phyloP scores from a whole-genome alignment of 768 basidiomycete species.

The Sarcomyxa edulis region DNA sequence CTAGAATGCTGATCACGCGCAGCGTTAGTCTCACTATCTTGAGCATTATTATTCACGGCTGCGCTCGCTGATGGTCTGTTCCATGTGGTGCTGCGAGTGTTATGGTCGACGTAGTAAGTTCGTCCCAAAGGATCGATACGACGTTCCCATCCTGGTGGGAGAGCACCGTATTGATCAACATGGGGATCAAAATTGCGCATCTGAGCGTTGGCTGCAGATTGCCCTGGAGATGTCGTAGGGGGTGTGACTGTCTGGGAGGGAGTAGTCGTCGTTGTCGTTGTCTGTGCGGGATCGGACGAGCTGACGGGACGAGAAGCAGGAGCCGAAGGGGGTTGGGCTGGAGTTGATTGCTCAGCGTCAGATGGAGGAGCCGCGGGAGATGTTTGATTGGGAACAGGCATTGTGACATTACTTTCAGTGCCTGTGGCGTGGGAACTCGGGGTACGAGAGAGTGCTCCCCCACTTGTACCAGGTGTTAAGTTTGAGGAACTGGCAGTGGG shows the following conservation, averaged over 20 bases:
- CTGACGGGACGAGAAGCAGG: conserved; percentile 21
- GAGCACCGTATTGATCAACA: conserved; percentile 88
- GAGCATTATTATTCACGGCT: conserved; percentile 61
- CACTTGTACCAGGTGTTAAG: conserved; percentile 32
- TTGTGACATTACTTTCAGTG: conserved; percentile 28
- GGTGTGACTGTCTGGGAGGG: conserved; percentile 6
- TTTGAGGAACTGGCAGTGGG: conserved; percentile 49
- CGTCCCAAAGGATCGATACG: conserved; percentile 94
- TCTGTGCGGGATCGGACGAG: conserved; percentile 15
- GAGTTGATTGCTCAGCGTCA: conserved; percentile 17
- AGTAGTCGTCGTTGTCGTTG: conserved; percentile 16
- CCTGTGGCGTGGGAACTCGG: conserved; percentile 62
- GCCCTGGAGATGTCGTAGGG: conserved; percentile 32
- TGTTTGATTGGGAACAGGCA: conserved; percentile 16
- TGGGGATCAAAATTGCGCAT: conserved; percentile 90
- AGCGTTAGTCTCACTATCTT: conserved; percentile 76
- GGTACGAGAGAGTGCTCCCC: conserved; percentile 48
- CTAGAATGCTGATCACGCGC: conserved; percentile 85
- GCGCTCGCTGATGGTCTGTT: conserved; percentile 83
- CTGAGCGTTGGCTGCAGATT: conserved; percentile 43
- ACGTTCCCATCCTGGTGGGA: conserved; percentile 94
- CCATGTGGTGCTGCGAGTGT: conserved; percentile 97
- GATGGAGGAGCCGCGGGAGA: conserved; percentile 19
- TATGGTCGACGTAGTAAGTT: conserved; percentile 99
- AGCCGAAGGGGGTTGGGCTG: conserved; percentile 13